Evolutionary conservation across 495 filamentous ascomycete species (phyloP).

Genomic region (Trichoderma erinaceum): DNA sequence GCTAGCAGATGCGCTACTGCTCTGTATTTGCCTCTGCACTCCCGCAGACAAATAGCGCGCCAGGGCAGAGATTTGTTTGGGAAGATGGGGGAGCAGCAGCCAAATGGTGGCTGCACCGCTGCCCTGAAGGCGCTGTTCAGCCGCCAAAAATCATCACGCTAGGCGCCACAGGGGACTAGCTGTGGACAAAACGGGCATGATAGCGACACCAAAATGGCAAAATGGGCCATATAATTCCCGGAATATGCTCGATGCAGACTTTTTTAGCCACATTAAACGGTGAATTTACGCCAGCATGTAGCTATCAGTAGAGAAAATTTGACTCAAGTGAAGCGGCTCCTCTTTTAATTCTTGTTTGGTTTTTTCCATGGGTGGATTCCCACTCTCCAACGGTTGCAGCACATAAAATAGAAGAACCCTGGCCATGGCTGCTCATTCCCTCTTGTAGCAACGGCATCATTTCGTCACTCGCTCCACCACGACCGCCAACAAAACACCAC

Average conservation of each 20-base stretch:
- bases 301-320: not conserved
- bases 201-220: not conserved
- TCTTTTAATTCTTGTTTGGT: not conserved
- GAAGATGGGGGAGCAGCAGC: not conserved
- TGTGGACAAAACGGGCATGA: conserved; percentile 1
- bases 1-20: not conserved
- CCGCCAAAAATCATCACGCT: not conserved
- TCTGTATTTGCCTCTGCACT: not conserved
- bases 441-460: not conserved
- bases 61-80: not conserved
- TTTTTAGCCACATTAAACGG: not conserved
- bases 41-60: not conserved
- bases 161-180: not conserved
- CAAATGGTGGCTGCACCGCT: not conserved
- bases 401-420: not conserved
- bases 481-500: conserved; percentile 1
- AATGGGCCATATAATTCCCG: not conserved
- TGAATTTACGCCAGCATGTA: not conserved
- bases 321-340: not conserved
- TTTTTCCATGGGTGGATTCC: not conserved
- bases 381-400: not conserved
- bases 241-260: not conserved
- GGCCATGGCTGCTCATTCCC: not conserved
- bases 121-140: conserved; percentile 3
- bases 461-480: conserved; percentile 9